Conservation (phyloP, 805 yeast genomes). For the Ogataea sp. region DNA sequence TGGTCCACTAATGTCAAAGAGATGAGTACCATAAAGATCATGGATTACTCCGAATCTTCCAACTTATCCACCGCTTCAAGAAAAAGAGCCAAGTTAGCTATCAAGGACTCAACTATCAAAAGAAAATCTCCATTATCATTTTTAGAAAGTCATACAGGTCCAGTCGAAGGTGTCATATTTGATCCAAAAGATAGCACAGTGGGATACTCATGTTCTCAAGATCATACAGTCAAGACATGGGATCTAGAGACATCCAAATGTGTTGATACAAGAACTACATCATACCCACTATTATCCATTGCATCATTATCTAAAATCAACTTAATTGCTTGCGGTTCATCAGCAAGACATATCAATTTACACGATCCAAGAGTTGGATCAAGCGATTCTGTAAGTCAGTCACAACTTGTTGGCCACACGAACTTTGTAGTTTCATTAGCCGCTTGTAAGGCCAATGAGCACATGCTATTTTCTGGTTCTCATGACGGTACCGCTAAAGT, state of each 20-base stretch:
- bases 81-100: slow-evolving; percentile 78
- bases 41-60: slow-evolving; percentile 31
- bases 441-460: slow-evolving; percentile 67
- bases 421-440: slow-evolving; percentile 82
- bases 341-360: slow-evolving; percentile 93
- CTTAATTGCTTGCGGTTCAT: slow-evolving; percentile 85
- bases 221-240: slow-evolving; percentile 94
- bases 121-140: slow-evolving; percentile 77
- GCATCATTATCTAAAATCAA: slow-evolving; percentile 59
- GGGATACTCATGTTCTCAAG: slow-evolving; percentile 91
- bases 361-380: slow-evolving; percentile 78
- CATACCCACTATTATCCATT: slow-evolving; percentile 74
- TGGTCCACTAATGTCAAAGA: slow-evolving; percentile 89
- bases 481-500: slow-evolving; percentile 93
- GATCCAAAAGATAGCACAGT: slow-evolving; percentile 69
- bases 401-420: slow-evolving; percentile 79
- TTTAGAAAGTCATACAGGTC: slow-evolving; percentile 74
- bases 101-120: slow-evolving; percentile 65
- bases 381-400: slow-evolving; percentile 52
- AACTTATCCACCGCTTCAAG: slow-evolving; percentile 70
- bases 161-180: slow-evolving; percentile 80
- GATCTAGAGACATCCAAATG: slow-evolving; percentile 81
- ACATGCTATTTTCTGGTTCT: slow-evolving; percentile 84
- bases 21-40: slow-evolving; percentile 52
- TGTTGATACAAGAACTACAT: slow-evolving; percentile 82